Base-by-base conservation (phyloP, 2,329 filamentous ascomycete species). In the Beauveria sp. region DNA sequence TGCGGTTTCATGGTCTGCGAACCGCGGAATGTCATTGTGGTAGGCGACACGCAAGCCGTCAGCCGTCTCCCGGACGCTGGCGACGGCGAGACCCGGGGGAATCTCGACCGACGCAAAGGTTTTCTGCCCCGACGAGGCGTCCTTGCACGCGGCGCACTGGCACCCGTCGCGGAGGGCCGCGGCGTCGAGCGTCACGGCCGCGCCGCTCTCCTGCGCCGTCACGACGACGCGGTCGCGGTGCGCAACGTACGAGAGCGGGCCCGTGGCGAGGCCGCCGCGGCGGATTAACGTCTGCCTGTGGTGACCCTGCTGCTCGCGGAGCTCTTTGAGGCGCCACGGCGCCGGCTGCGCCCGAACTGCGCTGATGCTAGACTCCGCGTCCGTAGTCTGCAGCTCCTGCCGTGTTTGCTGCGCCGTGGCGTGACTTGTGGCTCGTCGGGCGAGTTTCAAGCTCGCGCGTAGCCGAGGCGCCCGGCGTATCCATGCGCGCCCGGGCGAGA, bases 121-220 rank as follows among this genome's bases (percentile, higher is more conserved):
- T 70, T 85, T 84, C 64, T 87, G 84, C 50, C 83, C 83, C 1
- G 85, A 86, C n/a, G 81, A 76, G 1, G 76, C 74, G 64, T 86
- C 81, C 58, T 82, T 76, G 69, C 85, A 88, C 12, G 67, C 67
- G 0, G 70, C 62, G 66, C 85, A 88, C 42, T 73, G 70, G 67
- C 85, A 87, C 22, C 75, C 73, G 66, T 87, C 84, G 28, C 85
- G 83, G 18, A 86, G 72, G 62, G 70, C 63, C 7, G 67, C 61
- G 0, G 70, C 65, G 38, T 69, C 67, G 8, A 74, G 65, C 8
- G 58, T 14, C n/a, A 54, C 22, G 18, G 34, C 3, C 5, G 18
- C 50, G 26, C 58, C 50, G 28, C 42, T 48, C 6, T 46, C 50
- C 20, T 53, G 40, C 7, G 49, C 18, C 40, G 18, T 16, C 14